phyloP scores from a whole-genome alignment of 768 basidiomycete genomes.

The Mycena vitilis region DNA sequence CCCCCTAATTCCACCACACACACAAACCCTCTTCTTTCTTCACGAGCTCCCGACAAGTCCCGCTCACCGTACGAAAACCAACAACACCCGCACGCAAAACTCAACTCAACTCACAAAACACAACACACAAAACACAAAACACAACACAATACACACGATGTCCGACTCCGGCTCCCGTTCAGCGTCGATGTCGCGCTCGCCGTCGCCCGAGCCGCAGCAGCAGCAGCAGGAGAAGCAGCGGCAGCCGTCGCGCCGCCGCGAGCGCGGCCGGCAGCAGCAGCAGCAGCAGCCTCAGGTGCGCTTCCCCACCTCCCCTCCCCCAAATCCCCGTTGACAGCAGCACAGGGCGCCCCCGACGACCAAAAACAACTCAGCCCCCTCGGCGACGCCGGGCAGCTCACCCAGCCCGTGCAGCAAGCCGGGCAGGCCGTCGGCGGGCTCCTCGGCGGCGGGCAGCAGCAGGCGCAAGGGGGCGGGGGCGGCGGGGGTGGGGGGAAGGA shows the following conservation, averaged over 20 bases:
- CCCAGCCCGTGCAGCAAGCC: slow-evolving; percentile 12
- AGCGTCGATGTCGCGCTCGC: slow-evolving; percentile 9
- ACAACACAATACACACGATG: no score
- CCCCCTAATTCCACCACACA: no score
- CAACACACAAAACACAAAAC: no score
- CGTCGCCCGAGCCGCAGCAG: slow-evolving; percentile 27
- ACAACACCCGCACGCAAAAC: no score
- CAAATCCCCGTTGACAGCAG: no score
- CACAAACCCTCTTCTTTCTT: no score
- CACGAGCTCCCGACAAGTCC: no score
- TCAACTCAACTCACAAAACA: no score
- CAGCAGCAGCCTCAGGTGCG: slow-evolving; percentile 1
- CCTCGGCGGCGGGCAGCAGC: not conserved
- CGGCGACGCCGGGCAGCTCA: not conserved
- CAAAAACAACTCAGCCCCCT: not conserved
- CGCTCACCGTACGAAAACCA: no score
- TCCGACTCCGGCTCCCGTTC: not conserved
- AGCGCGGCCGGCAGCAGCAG: slow-evolving; percentile 6
- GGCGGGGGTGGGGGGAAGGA: slow-evolving; percentile 22
- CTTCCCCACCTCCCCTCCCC: no score
- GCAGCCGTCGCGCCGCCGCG: slow-evolving; percentile 17
- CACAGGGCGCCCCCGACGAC: no score
- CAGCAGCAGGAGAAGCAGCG: slow-evolving; percentile 13
- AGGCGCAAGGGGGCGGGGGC: not conserved
- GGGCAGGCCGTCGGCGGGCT: not conserved